These are phyloP conservation scores for Conticribra weissflogii DNA, from an alignment of 108 stramenopile species.

Conservation along the genomic window DNA sequence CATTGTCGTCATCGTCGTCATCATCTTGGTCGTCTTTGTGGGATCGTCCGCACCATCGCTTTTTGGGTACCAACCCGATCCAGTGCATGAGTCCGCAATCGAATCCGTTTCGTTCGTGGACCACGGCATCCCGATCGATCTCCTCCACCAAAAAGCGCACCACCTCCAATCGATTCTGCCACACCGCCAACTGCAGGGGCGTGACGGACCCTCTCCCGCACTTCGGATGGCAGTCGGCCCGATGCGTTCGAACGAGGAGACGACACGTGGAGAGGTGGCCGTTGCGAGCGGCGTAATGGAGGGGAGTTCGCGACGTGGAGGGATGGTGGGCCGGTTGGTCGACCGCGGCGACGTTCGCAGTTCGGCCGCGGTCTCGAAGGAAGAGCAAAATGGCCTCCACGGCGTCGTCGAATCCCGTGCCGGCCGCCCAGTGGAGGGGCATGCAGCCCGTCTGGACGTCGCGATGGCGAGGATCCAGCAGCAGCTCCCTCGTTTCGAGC, in stretches of 20 bases:
- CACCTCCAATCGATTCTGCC: conserved; percentile 75
- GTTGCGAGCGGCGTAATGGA: conserved; percentile 88
- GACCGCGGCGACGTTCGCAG: not conserved
- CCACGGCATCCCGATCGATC: conserved; percentile 25
- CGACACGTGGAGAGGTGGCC: conserved; percentile 59
- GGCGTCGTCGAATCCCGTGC: conserved; percentile 53
- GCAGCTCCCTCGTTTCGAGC: conserved; percentile 6
- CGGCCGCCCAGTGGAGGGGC: conserved; percentile 81
- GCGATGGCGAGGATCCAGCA: conserved; percentile 10
- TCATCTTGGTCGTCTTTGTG: not conserved
- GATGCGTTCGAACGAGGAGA: conserved; percentile 48
- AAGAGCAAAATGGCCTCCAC: conserved; percentile 23
- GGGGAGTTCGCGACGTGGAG: conserved; percentile 61
- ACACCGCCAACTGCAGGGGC: conserved; percentile 85
- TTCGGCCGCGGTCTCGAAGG: not conserved
- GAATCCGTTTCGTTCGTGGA: conserved; percentile 71
- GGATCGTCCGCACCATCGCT: conserved; percentile 30
- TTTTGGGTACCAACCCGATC: conserved; percentile 68
- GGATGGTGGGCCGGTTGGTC: conserved; percentile 53
- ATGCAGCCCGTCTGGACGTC: conserved; percentile 67
- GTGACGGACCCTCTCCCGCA: conserved; percentile 71
- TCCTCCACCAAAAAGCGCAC: conserved; percentile 62
- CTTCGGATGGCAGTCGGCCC: conserved; percentile 53
- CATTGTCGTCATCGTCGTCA: conserved; percentile 4
- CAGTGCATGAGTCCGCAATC: conserved; percentile 82